Percentiles rank a stretch among this genome's conserved stretches.
Conservation (phyloP, 495 filamentous ascomycete genomes). For the Platismatia glauca region DNA sequence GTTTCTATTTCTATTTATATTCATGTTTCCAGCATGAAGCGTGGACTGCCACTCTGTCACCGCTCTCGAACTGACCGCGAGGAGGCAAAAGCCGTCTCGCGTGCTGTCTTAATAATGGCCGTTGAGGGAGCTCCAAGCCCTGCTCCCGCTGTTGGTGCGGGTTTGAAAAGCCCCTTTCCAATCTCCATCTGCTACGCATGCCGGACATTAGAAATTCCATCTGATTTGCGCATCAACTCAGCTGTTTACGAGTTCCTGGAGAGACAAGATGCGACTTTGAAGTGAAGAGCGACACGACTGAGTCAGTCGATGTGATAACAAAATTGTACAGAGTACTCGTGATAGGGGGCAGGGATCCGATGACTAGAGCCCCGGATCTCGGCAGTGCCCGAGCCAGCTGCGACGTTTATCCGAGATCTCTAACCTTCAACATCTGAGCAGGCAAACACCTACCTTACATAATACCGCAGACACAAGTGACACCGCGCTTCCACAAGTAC, state of each 20-base stretch:
- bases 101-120: not conserved
- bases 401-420: conserved; percentile 3
- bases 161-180: conserved; percentile 6
- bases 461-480: not conserved
- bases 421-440: conserved; percentile 1
- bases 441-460: not conserved
- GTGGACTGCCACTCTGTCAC: not conserved
- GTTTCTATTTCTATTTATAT: not conserved
- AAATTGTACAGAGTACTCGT: conserved; percentile 3
- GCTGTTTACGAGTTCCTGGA: not conserved
- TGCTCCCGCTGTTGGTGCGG: conserved; percentile 11
- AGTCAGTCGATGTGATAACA: too few relatives aligned
- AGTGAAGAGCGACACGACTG: too few relatives aligned
- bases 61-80: not conserved
- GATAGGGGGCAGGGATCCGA: not conserved
- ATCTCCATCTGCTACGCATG: conserved; percentile 2
- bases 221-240: not conserved
- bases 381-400: not conserved
- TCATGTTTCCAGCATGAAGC: not conserved
- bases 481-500: not conserved
- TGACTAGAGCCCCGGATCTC: not conserved
- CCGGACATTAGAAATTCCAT: not conserved
- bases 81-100: not conserved
- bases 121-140: not conserved
- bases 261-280: too few relatives aligned